phyloP scores from a whole-genome alignment of 75 land plant genomes.

The Sequoia sempervirens region DNA sequence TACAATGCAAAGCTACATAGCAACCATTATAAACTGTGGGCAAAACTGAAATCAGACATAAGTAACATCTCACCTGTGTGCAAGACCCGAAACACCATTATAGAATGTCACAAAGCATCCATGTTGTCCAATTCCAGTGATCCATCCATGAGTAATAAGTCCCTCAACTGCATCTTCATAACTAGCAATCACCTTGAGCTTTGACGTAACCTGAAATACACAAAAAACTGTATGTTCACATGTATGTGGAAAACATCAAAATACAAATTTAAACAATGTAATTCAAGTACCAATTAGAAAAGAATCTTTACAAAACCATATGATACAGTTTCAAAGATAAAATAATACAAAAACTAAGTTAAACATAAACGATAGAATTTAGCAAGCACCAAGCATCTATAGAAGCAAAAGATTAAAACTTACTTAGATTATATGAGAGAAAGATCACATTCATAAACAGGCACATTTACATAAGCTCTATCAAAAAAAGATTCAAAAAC shows the following conservation, averaged over 20 bases:
- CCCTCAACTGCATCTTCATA: conserved; percentile 94
- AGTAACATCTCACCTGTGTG: conserved; percentile 49
- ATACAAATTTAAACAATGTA: not conserved
- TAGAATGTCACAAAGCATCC: conserved; percentile 97
- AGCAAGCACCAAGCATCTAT: not conserved
- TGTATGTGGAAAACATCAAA: not conserved
- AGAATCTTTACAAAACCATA: not conserved
- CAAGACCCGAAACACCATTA: conserved; percentile 91
- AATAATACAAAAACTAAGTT: not conserved
- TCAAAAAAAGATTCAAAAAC: not conserved
- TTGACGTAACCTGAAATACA: conserved; percentile 70
- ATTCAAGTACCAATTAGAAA: not conserved
- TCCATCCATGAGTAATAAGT: conserved; percentile 92
- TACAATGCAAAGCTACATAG: not conserved
- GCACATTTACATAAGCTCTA: not conserved
- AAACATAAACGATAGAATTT: not conserved
- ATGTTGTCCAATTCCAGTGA: conserved; percentile 77
- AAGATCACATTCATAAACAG: not conserved
- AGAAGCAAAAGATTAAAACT: not conserved
- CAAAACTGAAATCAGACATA: not conserved
- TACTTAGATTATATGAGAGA: not conserved
- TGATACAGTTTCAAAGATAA: not conserved
- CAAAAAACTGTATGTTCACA: not conserved
- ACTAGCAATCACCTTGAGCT: conserved; percentile 54
- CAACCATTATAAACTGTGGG: not conserved